A percentile compares a stretch with the other conserved stretches of the same genome.
phyloP scores from a whole-genome alignment of 306 rosid genomes.

The Clitoria ternatea region DNA sequence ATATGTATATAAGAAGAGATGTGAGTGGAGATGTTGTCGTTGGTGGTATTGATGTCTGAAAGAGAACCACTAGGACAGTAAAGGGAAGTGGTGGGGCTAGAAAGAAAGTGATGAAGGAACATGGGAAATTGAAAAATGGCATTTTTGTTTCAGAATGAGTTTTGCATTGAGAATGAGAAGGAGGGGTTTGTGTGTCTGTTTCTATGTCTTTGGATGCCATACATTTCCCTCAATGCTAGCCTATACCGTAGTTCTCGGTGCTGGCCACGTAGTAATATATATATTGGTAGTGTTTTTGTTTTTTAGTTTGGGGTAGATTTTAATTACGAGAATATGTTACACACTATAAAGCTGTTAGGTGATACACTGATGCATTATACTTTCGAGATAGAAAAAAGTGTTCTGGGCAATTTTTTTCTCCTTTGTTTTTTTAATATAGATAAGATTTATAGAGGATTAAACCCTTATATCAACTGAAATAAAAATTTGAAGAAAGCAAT shows the following conservation, averaged over 20 bases:
- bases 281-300: no score
- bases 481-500: no score
- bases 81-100: constrained; percentile 44
- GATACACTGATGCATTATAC: no score
- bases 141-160: constrained; percentile 29
- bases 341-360: no score
- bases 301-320: no score
- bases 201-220: constrained; percentile 38
- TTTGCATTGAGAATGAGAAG: constrained; percentile 35
- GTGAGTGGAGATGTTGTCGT: constrained; percentile 25
- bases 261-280: background rate
- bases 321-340: no score
- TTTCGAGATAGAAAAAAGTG: no score
- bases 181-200: constrained; percentile 28
- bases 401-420: no score
- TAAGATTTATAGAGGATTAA: no score
- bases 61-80: constrained; percentile 40
- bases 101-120: constrained; percentile 15
- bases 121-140: constrained; percentile 29
- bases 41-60: constrained; percentile 26
- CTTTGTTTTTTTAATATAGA: no score
- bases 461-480: no score
- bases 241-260: constrained; percentile 44
- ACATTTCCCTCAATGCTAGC: constrained; percentile 47
- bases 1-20: constrained; percentile 47